These are phyloP conservation scores for Asterionellopsis glacialis DNA, from an alignment of 108 stramenopile species.

Conservation along the genomic window DNA sequence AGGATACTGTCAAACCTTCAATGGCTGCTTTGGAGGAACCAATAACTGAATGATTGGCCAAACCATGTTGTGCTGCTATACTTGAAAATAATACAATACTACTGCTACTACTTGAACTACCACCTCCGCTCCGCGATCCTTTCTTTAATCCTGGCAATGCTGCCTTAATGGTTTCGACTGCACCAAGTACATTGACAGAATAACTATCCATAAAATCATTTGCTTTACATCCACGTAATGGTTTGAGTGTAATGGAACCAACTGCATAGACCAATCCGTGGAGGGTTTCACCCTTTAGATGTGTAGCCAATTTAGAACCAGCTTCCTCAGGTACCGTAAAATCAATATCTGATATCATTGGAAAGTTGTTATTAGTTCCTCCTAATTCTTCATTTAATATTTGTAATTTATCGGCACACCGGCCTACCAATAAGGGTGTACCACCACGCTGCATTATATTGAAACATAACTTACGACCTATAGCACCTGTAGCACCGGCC, in stretches of 20 bases:
- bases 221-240: constrained; percentile 3
- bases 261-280: constrained; percentile 6
- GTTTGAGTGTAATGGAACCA: constrained; percentile 8
- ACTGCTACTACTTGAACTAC: neutral
- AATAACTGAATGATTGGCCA: constrained; percentile 26
- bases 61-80: constrained; percentile 16
- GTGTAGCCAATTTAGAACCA: constrained; percentile 2
- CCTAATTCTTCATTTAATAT: constrained; percentile 5
- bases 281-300: constrained; percentile 11
- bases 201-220: constrained; percentile 1
- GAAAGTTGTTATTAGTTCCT: neutral
- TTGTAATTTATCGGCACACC: neutral
- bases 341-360: constrained; percentile 10
- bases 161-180: constrained; percentile 3
- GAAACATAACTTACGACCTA: neutral
- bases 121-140: neutral
- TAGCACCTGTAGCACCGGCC: too few relatives aligned
- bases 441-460: neutral
- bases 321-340: constrained; percentile 7
- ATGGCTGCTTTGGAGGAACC: constrained; percentile 65
- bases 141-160: constrained; percentile 9
- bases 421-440: neutral
- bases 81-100: constrained; percentile 20
- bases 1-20: constrained; percentile 51
- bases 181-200: neutral